Percentiles rank a stretch among this genome's conserved stretches.
phyloP scores from a whole-genome alignment of 2,329 filamentous ascomycete genomes.

The Calonectria pauciramosa region DNA sequence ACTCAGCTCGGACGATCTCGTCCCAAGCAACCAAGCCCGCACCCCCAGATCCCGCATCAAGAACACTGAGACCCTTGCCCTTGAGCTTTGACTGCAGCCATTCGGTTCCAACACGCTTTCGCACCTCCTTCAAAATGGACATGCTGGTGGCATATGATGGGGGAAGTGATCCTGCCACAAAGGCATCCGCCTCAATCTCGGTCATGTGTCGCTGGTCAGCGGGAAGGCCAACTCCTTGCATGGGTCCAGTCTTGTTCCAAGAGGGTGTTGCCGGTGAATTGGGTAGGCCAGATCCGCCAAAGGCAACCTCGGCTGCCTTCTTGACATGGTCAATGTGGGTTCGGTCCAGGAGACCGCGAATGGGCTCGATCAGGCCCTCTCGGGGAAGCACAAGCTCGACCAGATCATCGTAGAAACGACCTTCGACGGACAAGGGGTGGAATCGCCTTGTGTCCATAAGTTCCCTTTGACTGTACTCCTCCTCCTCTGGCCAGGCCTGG shows the following conservation, averaged over 20 bases:
- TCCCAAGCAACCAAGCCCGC: constrained; percentile 82
- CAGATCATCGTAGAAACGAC: constrained; percentile 81
- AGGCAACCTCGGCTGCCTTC: constrained; percentile 77
- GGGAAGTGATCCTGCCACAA: constrained; percentile 77
- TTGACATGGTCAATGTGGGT: constrained; percentile 81
- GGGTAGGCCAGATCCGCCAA: constrained; percentile 83
- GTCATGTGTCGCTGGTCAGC: constrained; percentile 77
- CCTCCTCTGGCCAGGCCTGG: constrained; percentile 50
- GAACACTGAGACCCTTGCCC: constrained; percentile 70
- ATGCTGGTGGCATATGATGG: constrained; percentile 78
- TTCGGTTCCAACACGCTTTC: constrained; percentile 77
- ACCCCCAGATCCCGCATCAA: constrained; percentile 82
- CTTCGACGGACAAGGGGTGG: constrained; percentile 81
- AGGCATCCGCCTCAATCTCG: constrained; percentile 82
- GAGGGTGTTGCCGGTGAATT: constrained; percentile 80
- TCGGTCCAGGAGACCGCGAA: constrained; percentile 76
- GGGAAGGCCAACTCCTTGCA: constrained; percentile 75
- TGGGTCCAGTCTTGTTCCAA: constrained; percentile 67
- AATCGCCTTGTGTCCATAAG: constrained; percentile 62
- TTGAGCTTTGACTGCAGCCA: constrained; percentile 78
- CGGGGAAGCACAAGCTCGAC: constrained; percentile 82
- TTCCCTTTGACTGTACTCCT: constrained; percentile 52
- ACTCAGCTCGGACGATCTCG: constrained; percentile 85
- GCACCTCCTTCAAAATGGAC: constrained; percentile 78
- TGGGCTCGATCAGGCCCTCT: constrained; percentile 76